Conservation (phyloP, 2,329 filamentous ascomycete genomes). For the Arthrobotrys megalospora region DNA sequence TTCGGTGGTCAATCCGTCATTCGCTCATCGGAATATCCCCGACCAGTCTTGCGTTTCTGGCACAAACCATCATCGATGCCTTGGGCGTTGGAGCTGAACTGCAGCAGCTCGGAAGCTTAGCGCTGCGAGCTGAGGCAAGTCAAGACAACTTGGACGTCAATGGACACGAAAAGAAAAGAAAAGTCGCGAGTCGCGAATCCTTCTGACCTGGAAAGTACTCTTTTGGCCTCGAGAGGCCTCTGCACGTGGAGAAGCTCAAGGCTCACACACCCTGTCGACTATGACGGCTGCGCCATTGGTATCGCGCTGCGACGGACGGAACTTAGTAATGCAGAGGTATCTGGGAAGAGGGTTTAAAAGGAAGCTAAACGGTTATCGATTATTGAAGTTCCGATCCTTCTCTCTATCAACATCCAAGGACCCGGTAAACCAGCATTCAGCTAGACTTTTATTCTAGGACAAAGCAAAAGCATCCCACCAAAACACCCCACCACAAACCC, state of each 20-base stretch:
- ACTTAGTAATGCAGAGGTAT: conserved; percentile 54
- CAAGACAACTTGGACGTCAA: conserved; percentile 5
- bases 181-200: conserved; percentile 23
- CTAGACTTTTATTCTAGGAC: conserved; percentile 8
- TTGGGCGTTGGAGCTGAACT: background rate
- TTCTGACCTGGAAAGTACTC: background rate
- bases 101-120: conserved; percentile 6
- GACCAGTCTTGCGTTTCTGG: conserved; percentile 22
- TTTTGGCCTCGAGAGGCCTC: background rate
- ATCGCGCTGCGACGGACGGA: conserved; percentile 63
- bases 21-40: conserved; percentile 19
- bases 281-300: conserved; percentile 67
- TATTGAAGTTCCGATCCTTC: conserved; percentile 11
- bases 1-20: background rate
- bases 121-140: conserved; percentile 15
- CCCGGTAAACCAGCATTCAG: background rate
- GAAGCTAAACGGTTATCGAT: background rate
- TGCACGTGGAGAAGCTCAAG: conserved; percentile 18
- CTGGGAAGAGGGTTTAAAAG: conserved; percentile 3
- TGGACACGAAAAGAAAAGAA: conserved; percentile 3
- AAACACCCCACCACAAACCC: conserved; percentile 1
- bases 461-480: conserved; percentile 13
- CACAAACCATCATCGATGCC: background rate
- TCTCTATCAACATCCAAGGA: background rate
- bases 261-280: conserved; percentile 65